A percentile compares a stretch with the other conserved stretches of the same genome.
phyloP scores from a whole-genome alignment of 2,329 filamentous ascomycete species.

The Diaporthe destruens region DNA sequence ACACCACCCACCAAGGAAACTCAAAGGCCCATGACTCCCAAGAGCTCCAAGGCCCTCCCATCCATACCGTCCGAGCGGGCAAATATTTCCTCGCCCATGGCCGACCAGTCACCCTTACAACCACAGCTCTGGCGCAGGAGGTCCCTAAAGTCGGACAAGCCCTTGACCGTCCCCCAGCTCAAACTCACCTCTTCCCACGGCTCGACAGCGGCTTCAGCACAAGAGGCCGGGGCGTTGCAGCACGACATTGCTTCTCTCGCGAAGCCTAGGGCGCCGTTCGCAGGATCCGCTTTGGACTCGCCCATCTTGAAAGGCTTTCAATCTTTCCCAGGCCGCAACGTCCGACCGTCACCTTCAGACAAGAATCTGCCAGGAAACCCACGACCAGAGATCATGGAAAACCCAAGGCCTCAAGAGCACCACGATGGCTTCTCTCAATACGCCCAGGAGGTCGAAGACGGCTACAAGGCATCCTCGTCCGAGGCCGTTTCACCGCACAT shows the following conservation, averaged over 20 bases:
- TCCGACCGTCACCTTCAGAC: conserved; percentile 47
- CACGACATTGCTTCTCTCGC: conserved; percentile 45
- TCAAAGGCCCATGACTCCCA: conserved; percentile 33
- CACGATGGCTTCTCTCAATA: conserved; percentile 38
- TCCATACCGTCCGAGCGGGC: conserved; percentile 46
- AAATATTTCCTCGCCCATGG: conserved; percentile 43
- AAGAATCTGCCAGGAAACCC: conserved; percentile 36
- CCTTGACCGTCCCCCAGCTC: conserved; percentile 61
- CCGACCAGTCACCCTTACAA: conserved; percentile 47
- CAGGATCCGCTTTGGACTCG: conserved; percentile 36
- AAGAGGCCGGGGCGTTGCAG: conserved; percentile 40
- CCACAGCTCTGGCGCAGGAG: conserved; percentile 63
- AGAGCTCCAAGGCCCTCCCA: conserved; percentile 28
- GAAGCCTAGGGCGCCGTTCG: conserved; percentile 38
- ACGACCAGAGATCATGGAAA: conserved; percentile 46
- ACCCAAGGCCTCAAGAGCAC: conserved; percentile 25
- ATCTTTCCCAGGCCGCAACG: conserved; percentile 48
- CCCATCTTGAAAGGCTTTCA: conserved; percentile 40
- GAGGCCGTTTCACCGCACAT: conserved; percentile 37
- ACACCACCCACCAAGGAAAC: conserved; percentile 36
- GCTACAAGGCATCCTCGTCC: conserved; percentile 34
- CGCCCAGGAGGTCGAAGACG: conserved; percentile 40
- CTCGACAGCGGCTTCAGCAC: conserved; percentile 58
- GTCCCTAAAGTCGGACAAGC: conserved; percentile 62
- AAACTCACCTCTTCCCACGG: conserved; percentile 63